phyloP scores from a whole-genome alignment of 768 basidiomycete genomes.

The Megacollybia marginata region DNA sequence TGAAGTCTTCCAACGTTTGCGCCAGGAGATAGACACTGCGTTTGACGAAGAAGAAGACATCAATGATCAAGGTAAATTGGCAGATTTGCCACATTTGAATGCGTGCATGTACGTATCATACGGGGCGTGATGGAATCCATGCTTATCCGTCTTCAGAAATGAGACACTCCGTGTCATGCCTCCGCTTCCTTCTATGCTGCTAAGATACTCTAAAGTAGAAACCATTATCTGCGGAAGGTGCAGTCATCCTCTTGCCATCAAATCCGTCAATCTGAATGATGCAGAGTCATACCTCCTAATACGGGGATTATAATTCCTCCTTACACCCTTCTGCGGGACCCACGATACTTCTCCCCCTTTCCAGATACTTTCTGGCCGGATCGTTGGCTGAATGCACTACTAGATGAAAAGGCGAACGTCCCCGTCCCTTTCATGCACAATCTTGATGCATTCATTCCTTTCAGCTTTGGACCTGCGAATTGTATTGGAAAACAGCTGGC shows the following conservation, averaged over 20 bases:
- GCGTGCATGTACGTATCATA: constrained; percentile 25
- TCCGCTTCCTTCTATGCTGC: constrained; percentile 25
- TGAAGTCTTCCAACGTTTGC: constrained; percentile 16
- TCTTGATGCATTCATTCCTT: too few relatives aligned
- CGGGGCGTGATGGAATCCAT: not conserved
- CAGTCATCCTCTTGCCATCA: constrained; percentile 2
- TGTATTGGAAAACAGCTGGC: not conserved
- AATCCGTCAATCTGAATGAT: not conserved
- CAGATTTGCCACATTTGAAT: constrained; percentile 21
- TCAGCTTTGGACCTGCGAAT: too few relatives aligned
- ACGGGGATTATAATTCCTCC: constrained; percentile 29
- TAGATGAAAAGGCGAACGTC: too few relatives aligned
- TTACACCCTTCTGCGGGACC: constrained; percentile 28
- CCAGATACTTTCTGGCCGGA: constrained; percentile 32
- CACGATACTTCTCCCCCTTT: constrained; percentile 29
- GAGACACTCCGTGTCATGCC: constrained; percentile 31
- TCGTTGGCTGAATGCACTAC: constrained; percentile 19
- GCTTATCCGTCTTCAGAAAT: constrained; percentile 16
- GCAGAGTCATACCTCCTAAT: constrained; percentile 31
- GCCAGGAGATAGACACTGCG: constrained; percentile 18
- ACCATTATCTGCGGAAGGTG: constrained; percentile 18
- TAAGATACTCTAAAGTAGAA: constrained; percentile 25
- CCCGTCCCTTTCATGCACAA: too few relatives aligned
- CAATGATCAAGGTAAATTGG: constrained; percentile 15
- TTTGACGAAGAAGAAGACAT: constrained; percentile 6